phyloP scores from a whole-genome alignment of 2,329 filamentous ascomycete species.

The Neofusicoccum sp. region DNA sequence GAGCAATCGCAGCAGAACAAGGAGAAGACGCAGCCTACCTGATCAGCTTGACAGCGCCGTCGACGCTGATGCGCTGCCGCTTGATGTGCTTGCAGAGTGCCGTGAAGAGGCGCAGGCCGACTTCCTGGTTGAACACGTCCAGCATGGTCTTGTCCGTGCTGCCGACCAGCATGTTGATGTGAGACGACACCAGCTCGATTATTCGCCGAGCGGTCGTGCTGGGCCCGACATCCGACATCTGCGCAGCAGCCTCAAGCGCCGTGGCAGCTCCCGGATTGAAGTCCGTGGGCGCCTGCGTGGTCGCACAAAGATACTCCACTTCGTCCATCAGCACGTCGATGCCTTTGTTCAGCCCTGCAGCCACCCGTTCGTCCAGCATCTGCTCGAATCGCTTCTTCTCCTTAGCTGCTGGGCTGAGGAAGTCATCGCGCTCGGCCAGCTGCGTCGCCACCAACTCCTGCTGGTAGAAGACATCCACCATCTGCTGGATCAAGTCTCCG shows the following conservation, averaged over 20 bases:
- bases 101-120: constrained; percentile 86
- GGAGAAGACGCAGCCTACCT: constrained; percentile 44
- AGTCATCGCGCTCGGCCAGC: constrained; percentile 89
- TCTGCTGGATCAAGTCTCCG: constrained; percentile 94
- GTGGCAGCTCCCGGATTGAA: constrained; percentile 69
- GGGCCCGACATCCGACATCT: constrained; percentile 63
- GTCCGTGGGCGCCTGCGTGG: constrained; percentile 79
- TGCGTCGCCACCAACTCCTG: constrained; percentile 83
- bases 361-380: constrained; percentile 95
- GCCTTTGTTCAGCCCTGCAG: constrained; percentile 92
- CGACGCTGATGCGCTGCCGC: constrained; percentile 85
- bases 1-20: neutral
- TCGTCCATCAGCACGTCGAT: constrained; percentile 99
- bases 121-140: constrained; percentile 97
- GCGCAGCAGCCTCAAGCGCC: constrained; percentile 29
- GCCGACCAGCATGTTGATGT: constrained; percentile 89
- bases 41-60: constrained; percentile 88
- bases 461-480: constrained; percentile 98
- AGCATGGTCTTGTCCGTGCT: constrained; percentile 98
- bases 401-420: constrained; percentile 84
- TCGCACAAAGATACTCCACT: constrained; percentile 91
- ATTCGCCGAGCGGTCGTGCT: constrained; percentile 77
- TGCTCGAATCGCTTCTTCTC: constrained; percentile 99
- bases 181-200: constrained; percentile 79
- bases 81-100: constrained; percentile 97